A percentile compares a stretch with the other conserved stretches of the same genome.
These are phyloP conservation scores for Phytophthora hybrid DNA, from an alignment of 352 stramenopile species.

Conservation along the genomic window DNA sequence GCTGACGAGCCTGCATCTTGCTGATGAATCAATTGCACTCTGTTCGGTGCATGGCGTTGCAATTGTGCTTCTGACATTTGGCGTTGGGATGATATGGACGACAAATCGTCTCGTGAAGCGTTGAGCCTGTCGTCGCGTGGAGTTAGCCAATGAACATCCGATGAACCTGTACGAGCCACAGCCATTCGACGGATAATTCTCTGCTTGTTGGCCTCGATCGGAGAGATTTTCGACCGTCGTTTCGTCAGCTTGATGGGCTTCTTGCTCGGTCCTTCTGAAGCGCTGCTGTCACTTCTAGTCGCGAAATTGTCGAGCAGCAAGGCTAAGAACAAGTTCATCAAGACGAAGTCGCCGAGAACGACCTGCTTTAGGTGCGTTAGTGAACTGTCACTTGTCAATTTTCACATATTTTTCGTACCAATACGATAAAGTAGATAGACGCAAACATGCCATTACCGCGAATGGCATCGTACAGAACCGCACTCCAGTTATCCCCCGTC, in stretches of 20 bases:
- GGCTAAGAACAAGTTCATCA: conserved; percentile 95
- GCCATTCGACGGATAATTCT: conserved; percentile 8
- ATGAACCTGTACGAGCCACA: conserved; percentile 52
- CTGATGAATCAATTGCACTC: too few species aligned
- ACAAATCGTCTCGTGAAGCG: too few species aligned
- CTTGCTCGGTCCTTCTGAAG: conserved; percentile 16
- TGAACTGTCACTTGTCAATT: too few species aligned
- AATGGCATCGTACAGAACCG: conserved; percentile 93
- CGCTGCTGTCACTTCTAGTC: conserved; percentile 14
- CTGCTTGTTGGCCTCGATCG: conserved; percentile 17
- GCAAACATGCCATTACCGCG: conserved; percentile 56
- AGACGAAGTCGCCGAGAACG: conserved; percentile 90
- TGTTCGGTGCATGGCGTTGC: too few species aligned
- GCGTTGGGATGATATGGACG: too few species aligned
- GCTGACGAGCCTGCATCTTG: too few species aligned
- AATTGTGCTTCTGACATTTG: too few species aligned
- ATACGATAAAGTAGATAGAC: conserved; percentile 83
- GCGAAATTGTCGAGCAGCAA: conserved; percentile 74
- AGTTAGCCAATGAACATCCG: conserved; percentile 43
- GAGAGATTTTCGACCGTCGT: conserved; percentile 43
- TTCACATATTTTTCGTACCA: conserved; percentile 38
- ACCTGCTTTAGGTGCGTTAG: conserved; percentile 47
- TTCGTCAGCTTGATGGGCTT: conserved; percentile 34
- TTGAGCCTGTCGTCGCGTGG: background rate
- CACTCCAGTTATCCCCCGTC: conserved; percentile 94